phyloP scores from a whole-genome alignment of 495 filamentous ascomycete genomes.

The Bacidia rubella region DNA sequence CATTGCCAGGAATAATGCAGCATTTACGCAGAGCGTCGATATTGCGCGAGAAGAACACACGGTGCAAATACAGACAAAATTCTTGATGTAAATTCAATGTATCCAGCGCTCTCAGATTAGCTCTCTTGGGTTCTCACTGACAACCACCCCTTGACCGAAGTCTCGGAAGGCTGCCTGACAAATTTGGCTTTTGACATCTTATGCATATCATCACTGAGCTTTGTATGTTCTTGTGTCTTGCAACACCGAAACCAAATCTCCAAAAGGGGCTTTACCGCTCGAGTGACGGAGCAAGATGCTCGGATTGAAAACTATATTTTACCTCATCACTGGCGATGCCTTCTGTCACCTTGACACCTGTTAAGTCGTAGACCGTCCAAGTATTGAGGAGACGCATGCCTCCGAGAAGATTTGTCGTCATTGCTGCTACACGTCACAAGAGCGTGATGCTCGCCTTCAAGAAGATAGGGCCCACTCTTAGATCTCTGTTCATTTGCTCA shows the following conservation, averaged over 20 bases:
- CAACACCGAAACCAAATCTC: background rate
- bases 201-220: constrained; percentile 35
- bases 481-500: constrained; percentile 25
- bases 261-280: background rate
- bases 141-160: constrained; percentile 26
- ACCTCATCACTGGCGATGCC: constrained; percentile 15
- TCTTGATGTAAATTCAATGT: no score
- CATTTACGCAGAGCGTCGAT: no score
- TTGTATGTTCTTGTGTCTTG: background rate
- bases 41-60: no score
- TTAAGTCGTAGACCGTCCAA: background rate
- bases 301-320: constrained; percentile 31
- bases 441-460: background rate
- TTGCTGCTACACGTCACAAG: constrained; percentile 13
- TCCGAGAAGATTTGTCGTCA: constrained; percentile 20
- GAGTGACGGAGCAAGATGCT: constrained; percentile 15
- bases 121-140: constrained; percentile 42
- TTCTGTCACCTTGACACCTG: background rate
- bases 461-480: constrained; percentile 15
- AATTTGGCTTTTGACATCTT: constrained; percentile 42
- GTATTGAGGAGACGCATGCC: constrained; percentile 4
- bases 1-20: no score
- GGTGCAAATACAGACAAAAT: no score
- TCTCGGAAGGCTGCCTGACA: constrained; percentile 35
- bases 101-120: constrained; percentile 44